Evolutionary conservation across 2,329 filamentous ascomycete genomes (phyloP).

Genomic region (Cytospora leucostoma): DNA sequence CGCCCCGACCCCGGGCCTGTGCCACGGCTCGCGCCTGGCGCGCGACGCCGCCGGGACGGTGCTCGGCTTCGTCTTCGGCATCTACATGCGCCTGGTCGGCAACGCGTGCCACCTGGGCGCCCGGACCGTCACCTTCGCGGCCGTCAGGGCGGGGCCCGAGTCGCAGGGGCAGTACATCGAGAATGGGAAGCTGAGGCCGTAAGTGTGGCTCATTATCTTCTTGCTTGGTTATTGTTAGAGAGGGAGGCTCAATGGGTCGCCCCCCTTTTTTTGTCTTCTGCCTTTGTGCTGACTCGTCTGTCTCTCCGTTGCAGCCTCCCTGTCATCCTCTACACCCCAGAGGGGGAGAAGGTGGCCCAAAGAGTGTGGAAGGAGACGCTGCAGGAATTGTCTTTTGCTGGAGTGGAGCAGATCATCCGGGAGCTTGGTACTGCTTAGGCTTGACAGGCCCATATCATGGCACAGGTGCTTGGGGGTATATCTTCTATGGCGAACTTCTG

Average conservation of each 20-base stretch:
- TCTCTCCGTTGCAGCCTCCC: not conserved
- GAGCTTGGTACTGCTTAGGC: not conserved
- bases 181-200: slow-evolving; percentile 7
- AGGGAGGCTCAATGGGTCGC: too few species aligned
- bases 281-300: not conserved
- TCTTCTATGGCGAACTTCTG: too few species aligned
- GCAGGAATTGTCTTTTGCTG: slow-evolving; percentile 14
- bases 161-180: slow-evolving; percentile 11
- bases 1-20: slow-evolving; percentile 29
- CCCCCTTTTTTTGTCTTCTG: too few species aligned
- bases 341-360: not conserved
- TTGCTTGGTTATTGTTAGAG: not conserved
- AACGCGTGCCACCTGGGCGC: not conserved
- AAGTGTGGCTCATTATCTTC: not conserved
- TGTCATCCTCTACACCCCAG: not conserved
- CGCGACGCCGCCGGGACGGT: slow-evolving; percentile 2
- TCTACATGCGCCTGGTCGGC: not conserved
- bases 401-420: not conserved
- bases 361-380: slow-evolving; percentile 12
- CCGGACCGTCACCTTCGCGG: not conserved
- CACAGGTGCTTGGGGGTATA: too few species aligned
- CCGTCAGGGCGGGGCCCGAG: slow-evolving; percentile 4
- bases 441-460: too few species aligned
- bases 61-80: not conserved
- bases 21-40: slow-evolving; percentile 17